Evolutionary conservation across 2,329 filamentous ascomycete genomes (phyloP), one percentile per base, ranked within the genome.

Genomic region (Xylaria sp.): DNA sequence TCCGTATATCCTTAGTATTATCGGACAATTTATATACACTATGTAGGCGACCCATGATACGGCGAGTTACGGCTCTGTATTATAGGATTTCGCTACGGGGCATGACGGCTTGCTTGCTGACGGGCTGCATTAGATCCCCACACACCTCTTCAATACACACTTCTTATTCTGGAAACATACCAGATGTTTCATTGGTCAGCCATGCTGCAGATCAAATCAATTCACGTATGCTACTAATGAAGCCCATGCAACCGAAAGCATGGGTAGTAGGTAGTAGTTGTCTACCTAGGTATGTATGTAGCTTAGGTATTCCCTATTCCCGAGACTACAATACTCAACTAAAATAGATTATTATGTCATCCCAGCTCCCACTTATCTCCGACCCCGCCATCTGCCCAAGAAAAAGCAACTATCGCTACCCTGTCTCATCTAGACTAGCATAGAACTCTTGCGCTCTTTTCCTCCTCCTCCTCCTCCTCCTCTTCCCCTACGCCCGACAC

Each of bases 151-250:
- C 15, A 39, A 39, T 20, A 39, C 8, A 46, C 25, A 34, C 25
- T 46, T 58, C 56, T 58, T 18, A 23, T 46, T 58, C 31, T 28
- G 56, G 56, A 58, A 46, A 58, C 15, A 39, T 23, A 28, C 39
- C 6, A 37, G 52, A 55, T 37, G n/a, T 46, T 6, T 23, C 28
- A 46, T 44, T 58, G 37, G 56, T 23, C 18, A 46, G 23, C 15
- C 23, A 31, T 31, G 39, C 39, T n/a, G 28, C 18, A 34, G 52
- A 20, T 37, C 28, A 20, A 55, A n/a, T 31, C 28, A n/a, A 31
- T 3, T 12, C 15, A 20, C 18, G 48, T 8, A 52, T 55, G 31
- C 31, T 51, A 25, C 48, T 51, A 46, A 15, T 46, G 41, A 41
- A 46, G 41, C 41, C 6, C 41, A 46, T 46, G 41, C 41, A 46